Conservation (phyloP, 352 stramenopile genomes). For the Paralagenidium karlingii region DNA sequence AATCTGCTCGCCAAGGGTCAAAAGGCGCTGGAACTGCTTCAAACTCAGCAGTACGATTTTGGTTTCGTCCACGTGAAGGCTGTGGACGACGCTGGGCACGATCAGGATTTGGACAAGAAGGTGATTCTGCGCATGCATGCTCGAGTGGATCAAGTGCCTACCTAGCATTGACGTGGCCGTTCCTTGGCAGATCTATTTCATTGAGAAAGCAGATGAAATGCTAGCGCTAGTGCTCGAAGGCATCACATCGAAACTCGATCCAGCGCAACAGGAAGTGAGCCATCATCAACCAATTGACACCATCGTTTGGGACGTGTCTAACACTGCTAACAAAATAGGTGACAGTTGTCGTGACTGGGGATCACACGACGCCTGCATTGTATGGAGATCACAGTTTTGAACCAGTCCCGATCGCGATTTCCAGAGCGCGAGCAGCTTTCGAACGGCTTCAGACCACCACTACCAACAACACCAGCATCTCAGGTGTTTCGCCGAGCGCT, state of each 20-base stretch:
- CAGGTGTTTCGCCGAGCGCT: conserved; percentile 1
- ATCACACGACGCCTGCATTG: conserved; percentile 78
- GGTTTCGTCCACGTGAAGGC: conserved; percentile 80
- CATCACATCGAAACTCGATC: conserved; percentile 19
- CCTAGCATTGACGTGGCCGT: neutral
- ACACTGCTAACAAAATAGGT: conserved; percentile 16
- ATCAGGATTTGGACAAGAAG: conserved; percentile 76
- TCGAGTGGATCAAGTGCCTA: neutral
- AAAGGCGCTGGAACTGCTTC: conserved; percentile 39
- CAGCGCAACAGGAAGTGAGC: conserved; percentile 7
- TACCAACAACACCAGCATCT: neutral
- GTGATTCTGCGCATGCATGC: conserved; percentile 4
- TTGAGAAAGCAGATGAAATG: conserved; percentile 77
- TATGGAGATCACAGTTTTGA: conserved; percentile 84
- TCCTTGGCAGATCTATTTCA: conserved; percentile 49
- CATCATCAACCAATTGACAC: too few relatives aligned
- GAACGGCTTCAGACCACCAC: conserved; percentile 10
- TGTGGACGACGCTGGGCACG: conserved; percentile 77
- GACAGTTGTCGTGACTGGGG: conserved; percentile 75
- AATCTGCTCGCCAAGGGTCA: conserved; percentile 72
- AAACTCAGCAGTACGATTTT: conserved; percentile 41
- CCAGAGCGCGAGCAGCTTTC: conserved; percentile 23
- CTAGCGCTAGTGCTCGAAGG: conserved; percentile 38
- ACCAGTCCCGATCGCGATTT: conserved; percentile 70
- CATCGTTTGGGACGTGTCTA: too few relatives aligned